These are phyloP conservation scores for Brassica incana DNA, from an alignment of 345 rosid genomes.

Conservation along the genomic window DNA sequence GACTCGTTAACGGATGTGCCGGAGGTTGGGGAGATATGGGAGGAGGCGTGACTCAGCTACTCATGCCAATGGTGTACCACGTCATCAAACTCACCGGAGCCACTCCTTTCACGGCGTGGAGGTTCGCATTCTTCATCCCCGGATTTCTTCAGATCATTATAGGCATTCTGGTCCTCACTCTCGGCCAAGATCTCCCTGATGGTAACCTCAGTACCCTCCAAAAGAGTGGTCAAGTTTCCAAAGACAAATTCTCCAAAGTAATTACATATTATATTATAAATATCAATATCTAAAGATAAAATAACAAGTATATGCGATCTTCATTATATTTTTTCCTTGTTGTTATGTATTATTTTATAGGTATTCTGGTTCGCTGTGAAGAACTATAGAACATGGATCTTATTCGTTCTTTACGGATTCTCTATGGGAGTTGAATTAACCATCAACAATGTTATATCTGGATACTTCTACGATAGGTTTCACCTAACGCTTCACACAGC, in stretches of 20 bases:
- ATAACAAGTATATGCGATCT: neutral
- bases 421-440: conserved; percentile 77
- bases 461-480: conserved; percentile 72
- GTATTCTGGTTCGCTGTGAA: conserved; percentile 62
- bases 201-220: conserved; percentile 71
- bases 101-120: conserved; percentile 86
- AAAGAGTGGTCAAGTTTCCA: conserved; percentile 69
- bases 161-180: conserved; percentile 66
- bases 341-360: conserved; percentile 32
- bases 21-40: conserved; percentile 98
- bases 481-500: conserved; percentile 70
- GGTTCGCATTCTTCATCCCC: conserved; percentile 78
- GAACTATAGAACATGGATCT: conserved; percentile 83
- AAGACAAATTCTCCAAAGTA: conserved; percentile 80
- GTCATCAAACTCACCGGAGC: conserved; percentile 53
- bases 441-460: conserved; percentile 64
- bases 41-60: conserved; percentile 78
- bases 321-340: neutral
- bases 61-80: conserved; percentile 78
- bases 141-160: conserved; percentile 61
- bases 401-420: conserved; percentile 66
- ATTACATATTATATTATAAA: neutral
- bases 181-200: conserved; percentile 92
- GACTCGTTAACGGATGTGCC: conserved; percentile 79
- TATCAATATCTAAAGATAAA: neutral